phyloP scores from a whole-genome alignment of 495 filamentous ascomycete species.

The Tuber umbilicatum region DNA sequence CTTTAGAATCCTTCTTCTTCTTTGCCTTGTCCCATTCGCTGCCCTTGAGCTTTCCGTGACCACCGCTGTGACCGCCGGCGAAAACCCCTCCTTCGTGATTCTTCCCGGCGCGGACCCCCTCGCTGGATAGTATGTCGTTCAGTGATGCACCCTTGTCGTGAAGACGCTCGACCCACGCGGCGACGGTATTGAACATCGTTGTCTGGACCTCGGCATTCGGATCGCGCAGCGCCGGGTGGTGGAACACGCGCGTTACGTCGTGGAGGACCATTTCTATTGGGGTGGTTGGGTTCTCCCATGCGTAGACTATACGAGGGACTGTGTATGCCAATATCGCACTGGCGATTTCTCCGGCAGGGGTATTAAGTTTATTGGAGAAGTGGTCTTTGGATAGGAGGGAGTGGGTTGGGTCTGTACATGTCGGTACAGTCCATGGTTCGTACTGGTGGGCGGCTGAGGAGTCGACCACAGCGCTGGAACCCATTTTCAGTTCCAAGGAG shows the following conservation, averaged over 20 bases:
- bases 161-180: constrained; percentile 64
- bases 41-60: constrained; percentile 31
- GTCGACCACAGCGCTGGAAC: constrained; percentile 71
- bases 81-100: constrained; percentile 56
- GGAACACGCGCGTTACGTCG: constrained; percentile 73
- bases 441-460: constrained; percentile 78
- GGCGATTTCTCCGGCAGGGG: constrained; percentile 76
- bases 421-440: constrained; percentile 80
- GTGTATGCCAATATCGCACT: constrained; percentile 72
- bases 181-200: constrained; percentile 77
- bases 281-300: constrained; percentile 79
- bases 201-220: constrained; percentile 67
- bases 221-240: constrained; percentile 76
- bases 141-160: constrained; percentile 58
- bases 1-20: constrained; percentile 39
- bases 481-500: constrained; percentile 71
- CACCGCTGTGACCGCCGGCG: constrained; percentile 31
- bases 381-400: constrained; percentile 94
- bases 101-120: constrained; percentile 69
- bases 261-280: constrained; percentile 69
- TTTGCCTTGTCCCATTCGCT: constrained; percentile 39
- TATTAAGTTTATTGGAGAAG: constrained; percentile 86
- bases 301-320: constrained; percentile 78
- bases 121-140: constrained; percentile 63
- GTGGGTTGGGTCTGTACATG: constrained; percentile 86